Evolutionary conservation across 129 eudicot species (phyloP), one percentile per base, ranked within the genome.

Genomic region (Kitagawia praeruptora): DNA sequence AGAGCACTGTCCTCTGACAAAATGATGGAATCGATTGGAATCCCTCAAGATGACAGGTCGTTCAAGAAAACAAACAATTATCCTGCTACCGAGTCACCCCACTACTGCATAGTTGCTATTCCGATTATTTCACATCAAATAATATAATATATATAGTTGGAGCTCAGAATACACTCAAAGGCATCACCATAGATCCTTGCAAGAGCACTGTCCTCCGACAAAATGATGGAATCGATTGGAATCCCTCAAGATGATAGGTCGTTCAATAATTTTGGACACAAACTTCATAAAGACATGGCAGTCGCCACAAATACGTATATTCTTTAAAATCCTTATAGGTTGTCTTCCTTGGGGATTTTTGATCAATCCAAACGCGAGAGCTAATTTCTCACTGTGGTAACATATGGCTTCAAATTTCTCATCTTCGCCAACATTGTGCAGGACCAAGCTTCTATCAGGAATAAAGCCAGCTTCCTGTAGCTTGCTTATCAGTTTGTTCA

Each of bases 191-290:
- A 87, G 81, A 79, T 87, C 86, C 70, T 84, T 87, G 79, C 90
- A 87, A 28, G 90, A 87, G 64, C 90, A 87, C 51, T 76, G 73
- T 19, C 90, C 90, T 34, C 75, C 83, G 34, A 63, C 80, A 80
- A 84, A 80, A 78, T 87, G 90, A 82, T 87, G 90, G 80, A 87
- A 87, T 27, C 90, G 79, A 38, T 87, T 87, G 40, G 90, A 87
- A 82, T 87, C 90, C 66, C 88, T 87, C 77, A 87, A 84, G 51
- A 84, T 78, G n/a, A 87, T 84, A 19, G 75, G 28, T 16, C 86
- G 79, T 47, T 82, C 81, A 47, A 84, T 77, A 45, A 82, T 75
- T 67, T 82, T 82, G 28, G 88, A 87, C 66, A 84, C 86, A 74
- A 84, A 82, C 75, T 82, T 87, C 90, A 87, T 87, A 82, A 87